A percentile compares a stretch with the other conserved stretches of the same genome.
phyloP scores from a whole-genome alignment of 1,284 basidiomycete genomes.

The Phellinidium pouzarii region DNA sequence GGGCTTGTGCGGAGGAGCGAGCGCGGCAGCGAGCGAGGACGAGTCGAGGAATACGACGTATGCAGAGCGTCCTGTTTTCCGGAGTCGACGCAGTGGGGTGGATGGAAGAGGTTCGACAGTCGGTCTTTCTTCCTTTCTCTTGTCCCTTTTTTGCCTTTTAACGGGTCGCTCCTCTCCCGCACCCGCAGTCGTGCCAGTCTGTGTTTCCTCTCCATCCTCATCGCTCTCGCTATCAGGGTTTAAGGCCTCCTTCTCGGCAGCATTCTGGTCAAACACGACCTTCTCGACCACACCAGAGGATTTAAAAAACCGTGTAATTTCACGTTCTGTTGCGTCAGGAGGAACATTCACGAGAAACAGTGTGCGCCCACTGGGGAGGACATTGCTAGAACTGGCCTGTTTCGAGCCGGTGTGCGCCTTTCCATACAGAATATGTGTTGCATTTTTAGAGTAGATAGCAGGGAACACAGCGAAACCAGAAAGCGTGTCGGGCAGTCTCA shows the following conservation, averaged over 20 bases:
- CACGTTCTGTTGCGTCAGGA: constrained; percentile 75
- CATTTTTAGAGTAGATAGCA: constrained; percentile 43
- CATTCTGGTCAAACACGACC: constrained; percentile 54
- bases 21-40: constrained; percentile 60
- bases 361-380: constrained; percentile 63
- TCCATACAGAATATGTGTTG: constrained; percentile 59
- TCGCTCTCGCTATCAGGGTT: constrained; percentile 26
- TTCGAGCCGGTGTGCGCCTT: constrained; percentile 40
- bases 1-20: constrained; percentile 42
- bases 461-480: constrained; percentile 57
- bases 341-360: constrained; percentile 84
- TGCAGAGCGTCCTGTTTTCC: constrained; percentile 57
- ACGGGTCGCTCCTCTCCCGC: constrained; percentile 31
- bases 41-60: constrained; percentile 77
- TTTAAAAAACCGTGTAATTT: constrained; percentile 69
- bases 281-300: constrained; percentile 69
- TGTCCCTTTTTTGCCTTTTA: constrained; percentile 43
- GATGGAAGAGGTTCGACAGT: constrained; percentile 51
- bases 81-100: constrained; percentile 47
- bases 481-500: constrained; percentile 26
- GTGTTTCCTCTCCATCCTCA: constrained; percentile 23
- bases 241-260: constrained; percentile 21
- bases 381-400: constrained; percentile 21
- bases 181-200: constrained; percentile 21
- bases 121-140: constrained; percentile 32